Conservation (phyloP, 2,329 filamentous ascomycete genomes). For the Colletotrichum tamarilloi region DNA sequence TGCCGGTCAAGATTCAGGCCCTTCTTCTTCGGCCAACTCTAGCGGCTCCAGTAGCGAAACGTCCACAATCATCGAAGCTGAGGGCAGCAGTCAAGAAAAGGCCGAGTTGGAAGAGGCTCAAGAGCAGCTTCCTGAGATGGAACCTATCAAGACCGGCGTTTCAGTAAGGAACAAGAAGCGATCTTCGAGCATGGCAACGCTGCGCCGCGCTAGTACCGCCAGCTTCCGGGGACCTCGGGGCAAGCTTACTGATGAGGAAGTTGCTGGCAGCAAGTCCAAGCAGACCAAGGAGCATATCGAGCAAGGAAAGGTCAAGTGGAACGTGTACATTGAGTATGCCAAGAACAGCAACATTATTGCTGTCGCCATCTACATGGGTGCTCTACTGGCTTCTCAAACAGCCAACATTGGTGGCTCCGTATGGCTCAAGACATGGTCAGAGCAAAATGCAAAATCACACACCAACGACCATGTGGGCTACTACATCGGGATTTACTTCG, state of each 20-base stretch:
- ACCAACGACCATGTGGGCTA: slow-evolving; percentile 83
- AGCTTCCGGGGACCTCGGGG: slow-evolving; percentile 89
- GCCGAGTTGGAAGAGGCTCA: slow-evolving; percentile 81
- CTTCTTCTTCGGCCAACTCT: slow-evolving; percentile 56
- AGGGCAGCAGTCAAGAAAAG: slow-evolving; percentile 64
- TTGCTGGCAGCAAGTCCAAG: slow-evolving; percentile 78
- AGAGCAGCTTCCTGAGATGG: slow-evolving; percentile 79
- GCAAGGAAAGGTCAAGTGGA: slow-evolving; percentile 98
- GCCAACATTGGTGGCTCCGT: slow-evolving; percentile 85
- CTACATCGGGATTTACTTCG: slow-evolving; percentile 96
- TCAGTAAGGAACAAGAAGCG: slow-evolving; percentile 64
- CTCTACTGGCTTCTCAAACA: slow-evolving; percentile 83
- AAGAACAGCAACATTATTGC: slow-evolving; percentile 92
- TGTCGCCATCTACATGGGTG: slow-evolving; percentile 81
- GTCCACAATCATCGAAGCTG: slow-evolving; percentile 66
- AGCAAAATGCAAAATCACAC: slow-evolving; percentile 76
- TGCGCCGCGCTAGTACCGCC: slow-evolving; percentile 90
- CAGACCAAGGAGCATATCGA: slow-evolving; percentile 90
- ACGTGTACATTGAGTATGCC: slow-evolving; percentile 93
- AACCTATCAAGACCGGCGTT: slow-evolving; percentile 73
- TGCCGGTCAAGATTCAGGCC: slow-evolving; percentile 61
- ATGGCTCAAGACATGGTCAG: slow-evolving; percentile 95
- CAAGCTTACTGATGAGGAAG: slow-evolving; percentile 87
- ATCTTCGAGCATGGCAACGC: slow-evolving; percentile 78
- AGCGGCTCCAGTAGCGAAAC: slow-evolving; percentile 65